Conservation (phyloP, 169 alveolate genomes). For the Eimeria acervulina region DNA sequence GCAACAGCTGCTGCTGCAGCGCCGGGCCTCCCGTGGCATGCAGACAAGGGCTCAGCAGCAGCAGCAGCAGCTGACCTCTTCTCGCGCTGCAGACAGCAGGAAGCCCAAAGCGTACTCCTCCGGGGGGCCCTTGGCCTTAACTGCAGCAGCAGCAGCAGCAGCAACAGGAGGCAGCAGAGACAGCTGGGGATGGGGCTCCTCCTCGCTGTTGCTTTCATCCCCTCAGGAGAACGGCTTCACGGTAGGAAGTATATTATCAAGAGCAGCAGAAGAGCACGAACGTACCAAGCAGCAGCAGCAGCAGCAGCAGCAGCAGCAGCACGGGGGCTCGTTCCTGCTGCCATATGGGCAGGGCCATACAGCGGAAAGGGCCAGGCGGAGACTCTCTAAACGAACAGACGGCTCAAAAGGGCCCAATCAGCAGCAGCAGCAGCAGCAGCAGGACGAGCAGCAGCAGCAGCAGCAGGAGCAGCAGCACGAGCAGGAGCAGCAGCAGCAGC, state of each 20-base stretch:
- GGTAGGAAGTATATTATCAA: background rate
- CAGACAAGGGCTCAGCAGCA: background rate
- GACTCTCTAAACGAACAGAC: background rate
- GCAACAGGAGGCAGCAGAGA: background rate
- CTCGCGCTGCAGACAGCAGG: background rate
- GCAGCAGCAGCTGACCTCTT: background rate
- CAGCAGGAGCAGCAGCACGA: background rate
- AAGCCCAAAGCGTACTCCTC: background rate
- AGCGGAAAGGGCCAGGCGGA: conserved; percentile 24
- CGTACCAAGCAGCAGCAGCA: too few species aligned
- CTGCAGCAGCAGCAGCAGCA: background rate
- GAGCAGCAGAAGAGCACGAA: conserved; percentile 33
- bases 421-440: conserved; percentile 60
- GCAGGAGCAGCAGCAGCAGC: background rate
- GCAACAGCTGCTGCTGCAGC: conserved; percentile 11
- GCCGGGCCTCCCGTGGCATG: background rate
- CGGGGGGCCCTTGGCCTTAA: background rate
- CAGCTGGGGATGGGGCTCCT: background rate
- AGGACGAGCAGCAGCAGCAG: conserved; percentile 27
- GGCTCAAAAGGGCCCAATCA: background rate
- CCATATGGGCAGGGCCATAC: conserved; percentile 34
- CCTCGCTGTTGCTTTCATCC: background rate
- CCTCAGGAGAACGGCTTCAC: background rate
- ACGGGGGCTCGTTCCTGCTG: background rate
- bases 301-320: conserved; percentile 17